A percentile compares a stretch with the other conserved stretches of the same genome.
These are phyloP conservation scores for Pseudognaphalium luteoalbum DNA, from an alignment of 129 eudicot species.

Conservation along the genomic window DNA sequence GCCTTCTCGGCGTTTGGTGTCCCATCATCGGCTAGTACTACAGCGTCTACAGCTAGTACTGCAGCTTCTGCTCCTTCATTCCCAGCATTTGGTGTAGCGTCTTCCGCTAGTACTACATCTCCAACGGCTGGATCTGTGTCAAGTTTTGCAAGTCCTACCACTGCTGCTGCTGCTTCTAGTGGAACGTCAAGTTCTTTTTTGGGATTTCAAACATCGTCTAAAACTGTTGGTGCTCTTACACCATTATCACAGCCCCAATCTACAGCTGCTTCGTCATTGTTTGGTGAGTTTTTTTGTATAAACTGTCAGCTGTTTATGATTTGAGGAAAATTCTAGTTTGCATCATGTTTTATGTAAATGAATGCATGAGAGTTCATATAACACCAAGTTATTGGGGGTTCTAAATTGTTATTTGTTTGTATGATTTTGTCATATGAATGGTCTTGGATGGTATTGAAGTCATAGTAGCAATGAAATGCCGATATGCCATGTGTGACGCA, in stretches of 20 bases:
- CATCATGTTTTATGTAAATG: not conserved
- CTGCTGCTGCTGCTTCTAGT: constrained; percentile 43
- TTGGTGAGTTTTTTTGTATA: constrained; percentile 48
- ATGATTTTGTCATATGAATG: not conserved
- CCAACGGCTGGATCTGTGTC: constrained; percentile 46
- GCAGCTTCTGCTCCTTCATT: constrained; percentile 40
- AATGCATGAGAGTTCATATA: constrained; percentile 20
- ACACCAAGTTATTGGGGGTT: not conserved
- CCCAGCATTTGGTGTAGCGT: constrained; percentile 33
- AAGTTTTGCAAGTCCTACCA: constrained; percentile 41
- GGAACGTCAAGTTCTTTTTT: constrained; percentile 44
- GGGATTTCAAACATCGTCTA: constrained; percentile 50
- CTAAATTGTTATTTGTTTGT: not conserved
- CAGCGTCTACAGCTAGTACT: not conserved
- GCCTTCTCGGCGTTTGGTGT: constrained; percentile 4
- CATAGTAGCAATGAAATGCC: not conserved
- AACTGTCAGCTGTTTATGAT: not conserved
- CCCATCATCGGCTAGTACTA: not conserved
- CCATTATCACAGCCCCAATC: constrained; percentile 55
- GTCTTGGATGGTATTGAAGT: constrained; percentile 6
- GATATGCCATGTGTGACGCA: not conserved
- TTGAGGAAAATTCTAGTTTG: not conserved
- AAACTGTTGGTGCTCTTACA: constrained; percentile 35
- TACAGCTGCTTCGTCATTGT: constrained; percentile 45
- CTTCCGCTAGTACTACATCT: constrained; percentile 34